phyloP scores from a whole-genome alignment of 2,329 filamentous ascomycete species.

The Tolypocladium inflatum region DNA sequence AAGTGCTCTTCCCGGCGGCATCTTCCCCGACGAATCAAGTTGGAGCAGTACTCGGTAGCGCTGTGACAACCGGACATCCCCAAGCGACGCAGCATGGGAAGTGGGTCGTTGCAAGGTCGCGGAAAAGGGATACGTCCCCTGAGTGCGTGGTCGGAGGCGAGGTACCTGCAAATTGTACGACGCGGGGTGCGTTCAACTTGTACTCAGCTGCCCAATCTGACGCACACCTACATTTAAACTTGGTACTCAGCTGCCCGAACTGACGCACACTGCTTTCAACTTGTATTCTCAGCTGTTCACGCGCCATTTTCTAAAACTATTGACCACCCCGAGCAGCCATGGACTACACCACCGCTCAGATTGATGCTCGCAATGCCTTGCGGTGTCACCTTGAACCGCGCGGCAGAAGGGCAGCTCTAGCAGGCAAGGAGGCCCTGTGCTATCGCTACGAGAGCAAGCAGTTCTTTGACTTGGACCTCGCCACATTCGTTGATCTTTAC shows the following conservation, averaged over 20 bases:
- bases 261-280: neutral
- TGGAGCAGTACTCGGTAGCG: neutral
- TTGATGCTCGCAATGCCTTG: no score
- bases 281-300: neutral
- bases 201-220: neutral
- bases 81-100: neutral
- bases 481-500: no score
- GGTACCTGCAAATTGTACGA: neutral
- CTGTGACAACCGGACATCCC: neutral
- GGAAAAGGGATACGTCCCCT: neutral
- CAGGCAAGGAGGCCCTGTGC: no score
- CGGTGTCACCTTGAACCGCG: no score
- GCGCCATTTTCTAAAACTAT: neutral
- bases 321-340: no score
- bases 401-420: no score
- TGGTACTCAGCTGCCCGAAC: neutral
- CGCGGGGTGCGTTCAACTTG: no score
- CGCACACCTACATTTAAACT: neutral
- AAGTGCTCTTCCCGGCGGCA: neutral
- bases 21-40: neutral
- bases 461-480: no score
- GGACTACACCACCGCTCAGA: no score
- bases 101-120: neutral
- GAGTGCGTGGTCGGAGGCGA: neutral
- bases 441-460: no score